Percentiles rank a stretch among this genome's conserved stretches.
Evolutionary conservation across 371 early-diverging fungal species (phyloP).

Genomic region (Batkoa obscura): DNA sequence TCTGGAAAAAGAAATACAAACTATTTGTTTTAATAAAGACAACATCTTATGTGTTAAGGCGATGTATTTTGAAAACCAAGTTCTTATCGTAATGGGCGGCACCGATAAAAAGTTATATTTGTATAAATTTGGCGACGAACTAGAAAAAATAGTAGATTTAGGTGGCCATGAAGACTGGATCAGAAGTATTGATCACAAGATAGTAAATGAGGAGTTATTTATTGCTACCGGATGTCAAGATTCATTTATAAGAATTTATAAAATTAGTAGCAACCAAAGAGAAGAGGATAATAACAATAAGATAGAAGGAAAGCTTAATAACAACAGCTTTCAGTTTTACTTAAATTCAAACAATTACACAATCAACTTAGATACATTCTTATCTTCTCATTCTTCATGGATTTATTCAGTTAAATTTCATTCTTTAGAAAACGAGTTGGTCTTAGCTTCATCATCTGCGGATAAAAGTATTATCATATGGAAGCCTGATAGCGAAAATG

Average conservation of each 20-base stretch:
- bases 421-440: too few relatives aligned
- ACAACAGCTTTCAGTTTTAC: too few relatives aligned
- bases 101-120: too few relatives aligned
- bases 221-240: constrained; percentile 85
- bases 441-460: constrained; percentile 69
- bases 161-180: constrained; percentile 98
- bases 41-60: too few relatives aligned
- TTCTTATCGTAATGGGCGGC: too few relatives aligned
- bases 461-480: constrained; percentile 89
- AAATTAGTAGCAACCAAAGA: neutral
- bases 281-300: neutral
- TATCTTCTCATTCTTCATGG: constrained; percentile 93
- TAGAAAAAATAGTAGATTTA: too few relatives aligned
- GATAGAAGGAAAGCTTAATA: neutral
- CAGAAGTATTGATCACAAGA: constrained; percentile 62
- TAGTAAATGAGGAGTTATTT: constrained; percentile 38
- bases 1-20: too few relatives aligned
- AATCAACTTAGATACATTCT: too few relatives aligned
- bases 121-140: too few relatives aligned
- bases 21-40: too few relatives aligned
- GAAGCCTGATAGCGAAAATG: constrained; percentile 59
- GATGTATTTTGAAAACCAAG: too few relatives aligned
- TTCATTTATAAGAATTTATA: constrained; percentile 79
- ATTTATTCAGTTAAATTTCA: constrained; percentile 44
- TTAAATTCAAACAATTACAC: too few relatives aligned